Conservation (phyloP, 768 basidiomycete species). For the Auricularia cornea region DNA sequence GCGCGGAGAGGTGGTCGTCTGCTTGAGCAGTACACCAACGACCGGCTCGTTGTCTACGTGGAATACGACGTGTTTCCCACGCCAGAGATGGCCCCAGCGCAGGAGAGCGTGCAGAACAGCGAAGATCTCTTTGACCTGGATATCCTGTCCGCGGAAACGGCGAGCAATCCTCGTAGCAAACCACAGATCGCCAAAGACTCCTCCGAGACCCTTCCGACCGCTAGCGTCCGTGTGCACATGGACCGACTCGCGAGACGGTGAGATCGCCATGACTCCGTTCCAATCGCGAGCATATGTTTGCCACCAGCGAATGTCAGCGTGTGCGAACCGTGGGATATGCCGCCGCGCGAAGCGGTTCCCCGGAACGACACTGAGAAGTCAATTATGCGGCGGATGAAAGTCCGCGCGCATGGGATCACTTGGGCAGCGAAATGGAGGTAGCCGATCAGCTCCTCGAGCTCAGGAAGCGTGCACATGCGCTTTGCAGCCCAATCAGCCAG, state of each 20-base stretch:
- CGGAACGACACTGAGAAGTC: no score
- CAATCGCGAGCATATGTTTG: constrained; percentile 14
- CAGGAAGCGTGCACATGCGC: constrained; percentile 12
- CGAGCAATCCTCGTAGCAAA: constrained; percentile 19
- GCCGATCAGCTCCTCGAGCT: constrained; percentile 26
- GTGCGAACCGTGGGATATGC: constrained; percentile 16
- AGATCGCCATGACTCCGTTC: constrained; percentile 21
- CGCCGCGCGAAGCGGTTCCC: constrained; percentile 9
- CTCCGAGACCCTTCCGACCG: constrained; percentile 20
- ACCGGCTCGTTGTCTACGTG: no score
- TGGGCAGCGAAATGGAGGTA: constrained; percentile 28
- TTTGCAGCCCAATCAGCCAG: constrained; percentile 19
- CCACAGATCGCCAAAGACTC: constrained; percentile 18
- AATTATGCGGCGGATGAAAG: constrained; percentile 22
- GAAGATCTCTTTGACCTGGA: no score
- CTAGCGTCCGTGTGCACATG: constrained; percentile 27
- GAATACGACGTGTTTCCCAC: no score
- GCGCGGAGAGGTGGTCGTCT: constrained; percentile 16
- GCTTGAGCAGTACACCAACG: no score
- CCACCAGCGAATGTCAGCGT: constrained; percentile 28
- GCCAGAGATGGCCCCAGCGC: no score
- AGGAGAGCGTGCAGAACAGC: no score
- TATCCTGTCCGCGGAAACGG: constrained; percentile 15
- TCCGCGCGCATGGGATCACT: constrained; percentile 23
- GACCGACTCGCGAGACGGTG: constrained; percentile 4